Percentiles rank a stretch among this genome's conserved stretches.
Conservation (phyloP, 768 basidiomycete genomes). For the Grammothele lineata region DNA sequence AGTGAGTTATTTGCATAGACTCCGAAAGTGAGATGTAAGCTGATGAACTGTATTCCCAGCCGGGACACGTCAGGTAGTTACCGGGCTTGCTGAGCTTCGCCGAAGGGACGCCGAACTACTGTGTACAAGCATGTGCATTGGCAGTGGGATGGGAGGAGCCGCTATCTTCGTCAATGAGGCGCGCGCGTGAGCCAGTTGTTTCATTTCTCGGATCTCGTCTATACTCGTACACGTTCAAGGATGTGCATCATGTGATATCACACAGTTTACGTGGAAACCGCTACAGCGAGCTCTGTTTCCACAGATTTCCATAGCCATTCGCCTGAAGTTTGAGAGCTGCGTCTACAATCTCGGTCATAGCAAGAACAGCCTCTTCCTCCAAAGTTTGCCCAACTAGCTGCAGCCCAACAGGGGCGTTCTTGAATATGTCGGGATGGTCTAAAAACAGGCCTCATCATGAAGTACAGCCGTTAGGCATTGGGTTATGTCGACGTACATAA, state of each 20-base stretch:
- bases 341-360: slow-evolving; percentile 64
- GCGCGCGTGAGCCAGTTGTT: not conserved
- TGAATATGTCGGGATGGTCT: slow-evolving; percentile 54
- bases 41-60: slow-evolving; percentile 37
- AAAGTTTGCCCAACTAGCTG: slow-evolving; percentile 66
- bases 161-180: slow-evolving; percentile 74
- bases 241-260: too few species aligned
- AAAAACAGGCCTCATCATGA: not conserved
- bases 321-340: slow-evolving; percentile 38
- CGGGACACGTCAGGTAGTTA: slow-evolving; percentile 82
- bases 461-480: too few species aligned
- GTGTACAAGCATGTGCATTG: slow-evolving; percentile 80
- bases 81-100: slow-evolving; percentile 79
- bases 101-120: slow-evolving; percentile 64
- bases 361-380: slow-evolving; percentile 74
- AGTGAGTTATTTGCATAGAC: slow-evolving; percentile 41
- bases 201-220: too few species aligned
- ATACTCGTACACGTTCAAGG: too few species aligned
- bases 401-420: slow-evolving; percentile 55
- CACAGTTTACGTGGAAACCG: too few species aligned
- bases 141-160: slow-evolving; percentile 88
- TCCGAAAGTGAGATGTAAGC: not conserved
- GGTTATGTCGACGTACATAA: slow-evolving; percentile 54
- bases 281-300: too few species aligned
- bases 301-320: too few species aligned